Evolutionary conservation across 306 rosid species (phyloP), one percentile per base, ranked within the genome.

Genomic region (Trifolium fragiferum): DNA sequence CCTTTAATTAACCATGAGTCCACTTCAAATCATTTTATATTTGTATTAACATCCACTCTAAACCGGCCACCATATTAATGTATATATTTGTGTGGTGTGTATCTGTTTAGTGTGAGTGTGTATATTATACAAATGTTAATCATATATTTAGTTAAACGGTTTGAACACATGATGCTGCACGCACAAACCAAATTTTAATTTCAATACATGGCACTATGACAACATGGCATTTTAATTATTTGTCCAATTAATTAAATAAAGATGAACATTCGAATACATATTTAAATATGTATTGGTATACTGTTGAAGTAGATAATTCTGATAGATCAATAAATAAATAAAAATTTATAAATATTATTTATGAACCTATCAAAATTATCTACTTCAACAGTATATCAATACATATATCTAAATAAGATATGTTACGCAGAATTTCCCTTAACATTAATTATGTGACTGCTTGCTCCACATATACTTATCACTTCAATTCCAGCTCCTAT

Each of bases 401-500:
- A 25, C 27, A 25, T 25, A n/a, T n/a, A 25, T 25, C 2, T 2
- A 25, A 25, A 25, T 25, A 25, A 25, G 0, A 25, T 25, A 2
- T 25, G 27, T 25, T 2, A 0, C 3, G 27, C 2, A 25, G 2
- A 25, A 25, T 2, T 25, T 3, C 27, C 2, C 0, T 25, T 60
- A 60, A 33, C 47, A 82, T 65, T 51, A 71, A 7, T 63, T 50
- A 57, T 10, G 41, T 16, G 53, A 51, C 40, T 32, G 33, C 38
- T 51, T 62, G 59, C 35, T 73, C 74, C 74, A 61, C 80, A 68
- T 19, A 61, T 19, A 61, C 76, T 8, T 0, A 9, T 41, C 70
- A 55, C 50, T 35, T 27, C 44, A 8, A 37, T 30, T 27, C 44
- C 78, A 72, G 50, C 75, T 57, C 67, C 81, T 78, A 82, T 82